phyloP scores from a whole-genome alignment of 305 asterid species.

The Caryopteris hybrid region DNA sequence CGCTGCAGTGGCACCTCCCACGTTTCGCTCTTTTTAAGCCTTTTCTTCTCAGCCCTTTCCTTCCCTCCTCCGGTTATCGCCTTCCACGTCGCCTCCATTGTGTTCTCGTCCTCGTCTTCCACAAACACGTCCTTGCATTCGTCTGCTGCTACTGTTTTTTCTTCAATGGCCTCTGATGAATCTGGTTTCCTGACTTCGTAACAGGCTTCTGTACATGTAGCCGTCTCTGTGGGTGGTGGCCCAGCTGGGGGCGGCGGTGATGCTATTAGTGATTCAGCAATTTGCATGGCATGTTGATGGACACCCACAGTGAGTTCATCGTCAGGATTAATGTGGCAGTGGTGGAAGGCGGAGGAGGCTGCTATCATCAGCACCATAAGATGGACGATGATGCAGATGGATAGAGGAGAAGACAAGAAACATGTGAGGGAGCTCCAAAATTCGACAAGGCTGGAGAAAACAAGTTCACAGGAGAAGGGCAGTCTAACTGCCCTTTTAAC shows the following conservation, averaged over 20 bases:
- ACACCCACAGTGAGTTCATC: no score
- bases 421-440: constrained; percentile 27
- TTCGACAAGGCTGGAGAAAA: constrained; percentile 25
- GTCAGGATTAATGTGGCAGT: no score
- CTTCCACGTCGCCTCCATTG: constrained; percentile 54
- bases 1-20: constrained; percentile 24
- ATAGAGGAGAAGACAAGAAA: constrained; percentile 33
- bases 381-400: constrained; percentile 32
- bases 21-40: constrained; percentile 28
- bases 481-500: constrained; percentile 15
- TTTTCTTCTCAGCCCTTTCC: constrained; percentile 9
- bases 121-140: constrained; percentile 2
- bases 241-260: constrained; percentile 18
- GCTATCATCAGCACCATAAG: constrained; percentile 31
- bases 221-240: no score
- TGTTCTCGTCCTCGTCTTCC: constrained; percentile 19
- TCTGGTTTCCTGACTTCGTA: no score
- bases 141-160: no score
- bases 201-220: no score
- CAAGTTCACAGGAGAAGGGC: constrained; percentile 20
- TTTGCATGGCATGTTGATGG: not conserved
- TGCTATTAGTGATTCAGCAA: not conserved
- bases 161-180: no score
- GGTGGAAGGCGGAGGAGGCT: constrained; percentile 29
- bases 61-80: constrained; percentile 33